Base-by-base conservation (phyloP, 179 eudicot species). In the Spergularia azorica region DNA sequence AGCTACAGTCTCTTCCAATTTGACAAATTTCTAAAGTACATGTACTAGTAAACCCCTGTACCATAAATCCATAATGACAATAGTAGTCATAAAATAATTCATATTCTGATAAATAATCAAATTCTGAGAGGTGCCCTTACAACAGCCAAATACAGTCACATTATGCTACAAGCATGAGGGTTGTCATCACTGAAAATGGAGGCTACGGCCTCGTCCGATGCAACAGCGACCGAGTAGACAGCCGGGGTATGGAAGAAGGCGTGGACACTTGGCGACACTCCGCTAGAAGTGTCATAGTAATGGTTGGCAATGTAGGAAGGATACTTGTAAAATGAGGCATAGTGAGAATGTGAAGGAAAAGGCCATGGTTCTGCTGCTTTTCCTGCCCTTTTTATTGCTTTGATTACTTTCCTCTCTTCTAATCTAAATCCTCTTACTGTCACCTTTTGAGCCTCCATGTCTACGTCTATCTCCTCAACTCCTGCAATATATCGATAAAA, bases 301-400 rank as follows among this genome's bases (percentile, higher is more conserved):
- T 91, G 97, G 87, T 83, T 86, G 12, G 88, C 60, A 48, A 93
- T 74, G 75, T 88, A 84, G 15, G 89, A 43, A 0, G 98, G 98
- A 54, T 93, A 95, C 82, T 93, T 93, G 84, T 95, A 95, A 59
- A 93, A 95, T 12, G 98, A 93, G 0, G 96, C 72, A 51, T 84
- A 91, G 80, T 95, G 91, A 9, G 96, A 81, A 83, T 88, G 77
- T 20, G 87, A 80, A 0, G 97, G 98, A 52, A 91, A 95, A 0
- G 98, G 98, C 98, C 97, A 95, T 46, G 91, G 92, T 78, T 95
- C 97, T 0, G 95, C 97, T 60, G 96, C 94, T 79, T 95, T 95
- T 6, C 98, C 97, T 3, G 93, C 83, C 6, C 96, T 87, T 63
- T 95, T 95, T 4, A 95, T 93, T 58, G 97, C 93, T 79, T 88